Base-by-base conservation (phyloP, 768 basidiomycete genomes). In the Macrolepiota fuliginosa region DNA sequence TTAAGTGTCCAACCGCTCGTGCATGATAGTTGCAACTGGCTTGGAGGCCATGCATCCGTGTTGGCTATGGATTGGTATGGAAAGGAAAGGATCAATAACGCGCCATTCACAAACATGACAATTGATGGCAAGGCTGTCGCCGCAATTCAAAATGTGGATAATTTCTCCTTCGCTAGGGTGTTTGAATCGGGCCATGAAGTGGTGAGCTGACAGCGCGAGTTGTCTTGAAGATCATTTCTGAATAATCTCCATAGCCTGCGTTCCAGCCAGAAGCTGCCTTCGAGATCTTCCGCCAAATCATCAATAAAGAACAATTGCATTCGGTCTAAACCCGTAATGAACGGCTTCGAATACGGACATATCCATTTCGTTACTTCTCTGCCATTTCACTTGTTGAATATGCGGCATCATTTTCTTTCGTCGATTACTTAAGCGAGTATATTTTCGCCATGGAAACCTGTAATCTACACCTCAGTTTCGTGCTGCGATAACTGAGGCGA, bases 91-190 rank as follows among this genome's bases (percentile, higher is more conserved):
- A 73, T 75, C 13, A 75, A 79, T 15, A 68, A 68, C 2, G 72
- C 74, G 0, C 73, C 74, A 0, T 76, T 82, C 56, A 78, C 64
- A 4, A 86, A 87, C 62, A 86, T 88, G 74, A 86, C 86, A 0
- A 79, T 88, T 27, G 56, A 77, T 39, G 84, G 81, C 1, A 71
- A 69, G 4, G 64, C 83, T 0, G 80, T 89, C 4, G 87, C 84
- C 0, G 81, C 85, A 0, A 77, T 87, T 17, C 81, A 85, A 68
- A 87, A 88, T 54, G 82, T 89, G 36, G 85, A 84, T 63, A 85
- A 86, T 61, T 88, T 88, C 67, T 76, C 83, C 0, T 89, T 89
- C 69, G 88, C 85, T 86, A 87, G 85, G 11, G 79, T 89, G 0
- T 88, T 75, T 67, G 76, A 69, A 62, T 73, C 86, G 5, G 87